Evolutionary conservation across 345 rosid species (phyloP), one percentile per base, ranked within the genome.

Genomic region (Erodium maritimum): DNA sequence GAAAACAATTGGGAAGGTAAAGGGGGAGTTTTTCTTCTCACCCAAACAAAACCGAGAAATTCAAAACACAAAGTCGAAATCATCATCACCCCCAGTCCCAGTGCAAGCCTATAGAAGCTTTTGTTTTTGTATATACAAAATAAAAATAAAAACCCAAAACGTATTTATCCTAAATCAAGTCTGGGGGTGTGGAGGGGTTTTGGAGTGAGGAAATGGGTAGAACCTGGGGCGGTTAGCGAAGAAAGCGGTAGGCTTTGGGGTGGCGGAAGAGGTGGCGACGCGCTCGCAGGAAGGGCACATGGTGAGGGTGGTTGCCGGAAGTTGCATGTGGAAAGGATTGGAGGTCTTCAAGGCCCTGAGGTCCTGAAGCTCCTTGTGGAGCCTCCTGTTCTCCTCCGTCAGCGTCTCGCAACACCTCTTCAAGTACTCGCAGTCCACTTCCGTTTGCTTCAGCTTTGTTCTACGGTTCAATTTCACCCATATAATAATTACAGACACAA

Each of bases 281-380:
- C 96, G 91, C 77, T 87, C 96, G 56, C 99, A 93, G 17, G 99
- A 93, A 52, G 99, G 99, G 64, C 99, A 93, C 95, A 93, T 93
- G 55, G 99, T 93, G 76, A 93, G 99, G 63, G 99, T 93, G 34
- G 99, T 93, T 61, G 99, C 95, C 12, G 99, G 99, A 13, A 85
- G 89, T 67, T 93, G 99, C 95, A 75, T 87, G 88, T 79, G 83
- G 77, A 85, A 93, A 12, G 96, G 91, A 51, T 82, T 82, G 4
- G 88, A 80, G 50, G 94, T 68, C 73, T 87, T 89, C 70, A 93
- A 75, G 25, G 95, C 86, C 67, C 99, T 82, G 60, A 93, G 64
- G 58, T 87, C 95, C 61, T 75, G 90, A 67, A 94, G 81, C 55
- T 94, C 99, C 68, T 87, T 94, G 58, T 94, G 95, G 21, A 94